A percentile compares a stretch with the other conserved stretches of the same genome.
Conservation (phyloP, 1,284 basidiomycete genomes). For the Golubevia sp. region DNA sequence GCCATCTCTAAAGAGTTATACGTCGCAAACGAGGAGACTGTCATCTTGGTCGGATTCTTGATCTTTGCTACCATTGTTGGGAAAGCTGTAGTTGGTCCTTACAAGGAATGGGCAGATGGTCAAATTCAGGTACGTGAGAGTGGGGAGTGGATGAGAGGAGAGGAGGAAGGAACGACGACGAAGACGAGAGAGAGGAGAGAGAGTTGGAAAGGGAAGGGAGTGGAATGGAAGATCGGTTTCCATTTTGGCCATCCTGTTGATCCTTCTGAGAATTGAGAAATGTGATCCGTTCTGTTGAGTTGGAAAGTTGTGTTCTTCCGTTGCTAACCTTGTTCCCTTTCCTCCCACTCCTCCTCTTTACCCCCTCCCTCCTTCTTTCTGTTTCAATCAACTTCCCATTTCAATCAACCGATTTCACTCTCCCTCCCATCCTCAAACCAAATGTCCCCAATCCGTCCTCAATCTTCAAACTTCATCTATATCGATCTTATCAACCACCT, state of each 20-base stretch:
- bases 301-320: no score
- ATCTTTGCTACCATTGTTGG: constrained; percentile 57
- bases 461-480: neutral
- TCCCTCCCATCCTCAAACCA: neutral
- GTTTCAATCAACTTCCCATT: neutral
- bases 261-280: no score
- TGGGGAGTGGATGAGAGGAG: no score
- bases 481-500: neutral
- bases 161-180: no score
- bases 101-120: constrained; percentile 53
- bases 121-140: constrained; percentile 24
- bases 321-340: no score
- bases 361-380: neutral
- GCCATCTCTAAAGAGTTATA: constrained; percentile 61
- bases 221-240: no score
- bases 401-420: neutral
- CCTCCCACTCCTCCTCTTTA: no score
- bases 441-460: neutral
- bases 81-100: constrained; percentile 44
- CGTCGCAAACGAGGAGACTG: constrained; percentile 61
- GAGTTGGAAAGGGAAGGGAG: no score
- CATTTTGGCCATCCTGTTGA: no score
- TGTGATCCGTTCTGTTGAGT: no score
- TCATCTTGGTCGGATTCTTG: constrained; percentile 56
- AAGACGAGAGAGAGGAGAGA: no score